Evolutionary conservation across 805 yeast genomes (phyloP), one percentile per base, ranked within the genome.

Genomic region (Komagataella pastoris): DNA sequence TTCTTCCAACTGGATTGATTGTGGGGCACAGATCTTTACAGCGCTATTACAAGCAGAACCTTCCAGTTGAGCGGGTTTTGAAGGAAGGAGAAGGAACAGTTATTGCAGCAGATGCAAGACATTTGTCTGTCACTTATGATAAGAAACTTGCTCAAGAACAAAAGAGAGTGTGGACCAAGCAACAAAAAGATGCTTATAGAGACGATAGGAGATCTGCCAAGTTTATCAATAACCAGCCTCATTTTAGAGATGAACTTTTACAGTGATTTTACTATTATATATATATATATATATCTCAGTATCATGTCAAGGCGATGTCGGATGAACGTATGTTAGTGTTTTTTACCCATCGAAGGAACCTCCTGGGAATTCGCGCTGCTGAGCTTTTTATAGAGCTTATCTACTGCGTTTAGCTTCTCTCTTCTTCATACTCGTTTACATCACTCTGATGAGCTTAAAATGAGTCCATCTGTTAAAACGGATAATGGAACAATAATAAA

Each of bases 21-120:
- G 78, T 86, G 1, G 96, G 96, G 0, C 97, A 91, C 64, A 74
- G 98, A 56, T 73, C 89, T 1, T 70, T 86, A 59, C 76, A 78
- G 50, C 73, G 91, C 55, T 81, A 79, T 62, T 81, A 81, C 65
- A 81, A 85, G 61, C 96, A 86, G 65, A 78, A 79, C 55, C 56
- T 75, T 49, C 69, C 72, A 23, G 67, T 74, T 1, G 84, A 79
- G 49, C 65, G 68, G 44, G 72, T 69, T 36, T 70, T 77, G 30
- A 65, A 73, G 12, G 91, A 86, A 46, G 83, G 89, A 24, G 81
- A 78, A 59, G 79, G 81, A 47, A 83, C 96, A 0, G 82, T 89
- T 44, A 77, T 87, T 23, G 80, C 88, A 3, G 88, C 83, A 5
- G 95, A 90, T 59, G 74, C 84, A 52, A 72, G 88, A 68, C 80